phyloP scores from a whole-genome alignment of 306 rosid genomes.

The Pyrus communis region DNA sequence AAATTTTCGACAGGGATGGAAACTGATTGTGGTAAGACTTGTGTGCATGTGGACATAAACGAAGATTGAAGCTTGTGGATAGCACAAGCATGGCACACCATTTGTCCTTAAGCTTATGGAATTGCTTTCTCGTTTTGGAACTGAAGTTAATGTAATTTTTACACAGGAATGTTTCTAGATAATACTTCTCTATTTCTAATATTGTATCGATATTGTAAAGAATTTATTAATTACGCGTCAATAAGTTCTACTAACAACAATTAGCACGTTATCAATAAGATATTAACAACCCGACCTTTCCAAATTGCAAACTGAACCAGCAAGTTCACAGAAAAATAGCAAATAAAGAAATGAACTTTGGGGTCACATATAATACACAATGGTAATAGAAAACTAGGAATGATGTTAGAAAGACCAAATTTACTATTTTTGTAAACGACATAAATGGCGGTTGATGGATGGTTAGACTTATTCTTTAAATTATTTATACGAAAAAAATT shows the following conservation, averaged over 20 bases:
- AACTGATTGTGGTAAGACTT: not conserved
- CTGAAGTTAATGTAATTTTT: not conserved
- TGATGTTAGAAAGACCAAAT: too few relatives aligned
- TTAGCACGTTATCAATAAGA: not conserved
- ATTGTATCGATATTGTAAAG: too few relatives aligned
- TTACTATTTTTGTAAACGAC: too few relatives aligned
- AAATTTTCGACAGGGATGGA: not conserved
- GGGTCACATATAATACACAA: not conserved
- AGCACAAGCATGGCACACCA: slow-evolving; percentile 15
- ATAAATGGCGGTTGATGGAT: too few relatives aligned
- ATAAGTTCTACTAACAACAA: too few relatives aligned
- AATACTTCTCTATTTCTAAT: not conserved
- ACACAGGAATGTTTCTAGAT: not conserved
- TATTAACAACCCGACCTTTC: not conserved
- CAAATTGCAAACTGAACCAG: not conserved
- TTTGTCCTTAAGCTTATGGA: not conserved
- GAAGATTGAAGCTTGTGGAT: slow-evolving; percentile 14
- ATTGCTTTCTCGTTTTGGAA: not conserved
- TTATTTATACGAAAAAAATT: too few relatives aligned
- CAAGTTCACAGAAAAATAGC: not conserved
- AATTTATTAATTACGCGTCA: too few relatives aligned
- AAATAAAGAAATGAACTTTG: not conserved
- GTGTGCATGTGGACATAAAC: not conserved
- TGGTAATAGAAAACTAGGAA: not conserved
- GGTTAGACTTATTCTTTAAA: too few relatives aligned